A percentile compares a stretch with the other conserved stretches of the same genome.
Evolutionary conservation across 148 eudicot genomes (phyloP).

Genomic region (Chenopodium album): DNA sequence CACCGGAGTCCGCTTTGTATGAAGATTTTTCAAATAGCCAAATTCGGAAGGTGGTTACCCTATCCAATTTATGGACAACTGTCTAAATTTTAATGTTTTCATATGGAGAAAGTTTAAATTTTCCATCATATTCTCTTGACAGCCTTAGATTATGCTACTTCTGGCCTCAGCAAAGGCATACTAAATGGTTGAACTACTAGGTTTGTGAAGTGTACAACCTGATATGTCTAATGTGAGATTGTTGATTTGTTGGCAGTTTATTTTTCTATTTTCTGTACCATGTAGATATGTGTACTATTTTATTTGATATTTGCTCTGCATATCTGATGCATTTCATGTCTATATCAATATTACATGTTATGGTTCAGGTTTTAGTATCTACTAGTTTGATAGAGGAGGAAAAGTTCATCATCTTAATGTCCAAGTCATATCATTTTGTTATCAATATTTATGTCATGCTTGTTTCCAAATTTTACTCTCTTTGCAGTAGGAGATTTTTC

Average conservation of each 20-base stretch:
- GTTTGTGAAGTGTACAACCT: neutral
- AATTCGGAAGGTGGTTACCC: slow-evolving; percentile 74
- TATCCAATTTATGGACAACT: neutral
- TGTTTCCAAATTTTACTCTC: neutral
- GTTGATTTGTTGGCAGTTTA: neutral
- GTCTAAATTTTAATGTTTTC: neutral
- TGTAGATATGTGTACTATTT: neutral
- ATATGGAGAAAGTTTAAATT: neutral
- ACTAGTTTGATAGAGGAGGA: neutral
- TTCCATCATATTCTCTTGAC: neutral
- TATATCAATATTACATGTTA: neutral
- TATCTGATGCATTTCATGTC: neutral
- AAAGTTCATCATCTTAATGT: neutral
- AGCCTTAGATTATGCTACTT: neutral
- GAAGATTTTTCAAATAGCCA: slow-evolving; percentile 89
- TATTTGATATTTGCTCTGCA: neutral
- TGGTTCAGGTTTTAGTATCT: neutral
- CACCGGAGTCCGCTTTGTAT: slow-evolving; percentile 45
- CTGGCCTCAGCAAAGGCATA: neutral
- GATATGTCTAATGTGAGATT: neutral
- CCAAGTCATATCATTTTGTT: neutral
- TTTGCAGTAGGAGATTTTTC: neutral
- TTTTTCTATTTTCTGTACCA: neutral
- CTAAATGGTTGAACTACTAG: neutral
- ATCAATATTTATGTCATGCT: neutral